A percentile compares a stretch with the other conserved stretches of the same genome.
These are phyloP conservation scores for Lathyrus aphaca DNA, from an alignment of 306 rosid species.

Conservation along the genomic window DNA sequence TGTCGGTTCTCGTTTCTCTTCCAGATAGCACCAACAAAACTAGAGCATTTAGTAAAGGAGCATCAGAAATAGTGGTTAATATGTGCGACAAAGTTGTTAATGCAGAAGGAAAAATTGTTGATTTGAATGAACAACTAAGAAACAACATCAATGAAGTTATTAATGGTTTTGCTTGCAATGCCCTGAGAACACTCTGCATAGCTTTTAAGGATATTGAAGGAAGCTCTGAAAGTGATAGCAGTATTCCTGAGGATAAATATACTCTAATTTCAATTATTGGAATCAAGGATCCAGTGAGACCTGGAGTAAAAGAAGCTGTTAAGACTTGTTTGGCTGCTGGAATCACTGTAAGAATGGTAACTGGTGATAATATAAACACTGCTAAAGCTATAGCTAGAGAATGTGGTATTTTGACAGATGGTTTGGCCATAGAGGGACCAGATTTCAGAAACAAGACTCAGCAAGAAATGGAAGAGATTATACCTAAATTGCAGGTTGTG, in stretches of 20 bases:
- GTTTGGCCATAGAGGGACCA: constrained; percentile 87
- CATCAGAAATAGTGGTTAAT: constrained; percentile 70
- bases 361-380: constrained; percentile 91
- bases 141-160: constrained; percentile 55
- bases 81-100: constrained; percentile 69
- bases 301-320: constrained; percentile 84
- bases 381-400: constrained; percentile 96
- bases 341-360: constrained; percentile 78
- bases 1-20: constrained; percentile 73
- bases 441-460: constrained; percentile 65
- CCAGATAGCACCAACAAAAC: constrained; percentile 48
- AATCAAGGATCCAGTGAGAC: constrained; percentile 91
- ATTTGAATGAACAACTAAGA: constrained; percentile 56
- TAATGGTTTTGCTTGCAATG: constrained; percentile 65
- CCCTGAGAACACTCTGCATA: constrained; percentile 78
- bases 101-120: constrained; percentile 57
- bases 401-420: constrained; percentile 91
- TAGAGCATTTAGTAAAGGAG: constrained; percentile 85
- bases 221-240: constrained; percentile 18
- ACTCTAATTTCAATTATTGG: constrained; percentile 73
- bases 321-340: constrained; percentile 80
- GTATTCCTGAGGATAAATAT: constrained; percentile 65
- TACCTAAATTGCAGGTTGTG: constrained; percentile 87
- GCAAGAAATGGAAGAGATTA: constrained; percentile 61
- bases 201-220: constrained; percentile 66